Base-by-base conservation (phyloP, 225 moss, liverwort and hornwort species). In the Lunularia cruciata region DNA sequence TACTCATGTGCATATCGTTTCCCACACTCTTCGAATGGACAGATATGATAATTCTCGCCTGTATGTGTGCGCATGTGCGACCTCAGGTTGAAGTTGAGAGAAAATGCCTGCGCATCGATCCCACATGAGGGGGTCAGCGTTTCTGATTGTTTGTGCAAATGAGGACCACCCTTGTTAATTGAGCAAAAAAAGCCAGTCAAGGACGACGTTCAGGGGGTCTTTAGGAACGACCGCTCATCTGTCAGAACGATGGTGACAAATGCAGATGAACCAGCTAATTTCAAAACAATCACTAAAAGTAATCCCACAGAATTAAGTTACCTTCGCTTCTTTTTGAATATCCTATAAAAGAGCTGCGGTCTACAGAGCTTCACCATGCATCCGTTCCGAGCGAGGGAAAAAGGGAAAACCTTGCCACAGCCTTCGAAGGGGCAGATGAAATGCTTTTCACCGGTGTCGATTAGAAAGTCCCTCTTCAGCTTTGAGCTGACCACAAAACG, bases 1-100 rank as follows among this genome's bases (percentile, higher is more conserved):
- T 98, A 98, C 28, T 98, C 98, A 68, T 98, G 98, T 13, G 98
- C 98, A 59, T 98, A 98, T 57, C 98, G 89, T 77, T 98, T 98
- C 25, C 87, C 92, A 69, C 98, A 98, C 26, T 93, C 96, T 43
- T 89, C 92, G 60, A 87, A 89, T 34, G 96, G 98, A 79, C 98
- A 98, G 49, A 86, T 81, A 58, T 98, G 98, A 68, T 93, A 93
- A 57, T 98, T 98, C 78, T 98, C 98, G 63, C 98, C 98, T 0
- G 98, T 98, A 59, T 98, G 98, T 23, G 90, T 93, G 33, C 98
- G 89, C 90, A 98, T 93, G 72, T 98, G 98, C 33, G 98, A 93
- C 71, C 98, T 87, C 62, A 98, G 83, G 67, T 98, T 98, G 75
- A 98, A 98, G 75, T 93, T 90, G 32, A 98, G 79, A 54, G 98